Evolutionary conservation across 208 protist species (phyloP).

Genomic region (Porcisia hertigi): DNA sequence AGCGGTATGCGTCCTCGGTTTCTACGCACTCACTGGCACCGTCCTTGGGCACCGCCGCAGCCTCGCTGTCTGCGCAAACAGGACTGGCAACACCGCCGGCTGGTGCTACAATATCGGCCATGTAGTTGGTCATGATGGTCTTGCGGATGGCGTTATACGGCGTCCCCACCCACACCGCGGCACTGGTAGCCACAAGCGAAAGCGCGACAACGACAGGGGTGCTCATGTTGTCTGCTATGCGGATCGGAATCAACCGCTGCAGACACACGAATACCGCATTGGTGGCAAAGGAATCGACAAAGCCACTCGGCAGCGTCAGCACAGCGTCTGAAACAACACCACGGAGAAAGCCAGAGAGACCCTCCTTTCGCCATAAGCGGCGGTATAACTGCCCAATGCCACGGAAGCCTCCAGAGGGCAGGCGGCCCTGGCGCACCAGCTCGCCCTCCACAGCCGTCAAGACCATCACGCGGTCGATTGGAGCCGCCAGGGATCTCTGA

Average conservation of each 20-base stretch:
- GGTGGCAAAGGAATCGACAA: constrained; percentile 60
- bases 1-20: constrained; percentile 56
- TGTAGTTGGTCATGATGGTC: constrained; percentile 79
- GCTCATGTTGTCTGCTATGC: constrained; percentile 43
- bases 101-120: constrained; percentile 68
- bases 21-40: background rate
- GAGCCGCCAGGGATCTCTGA: constrained; percentile 61
- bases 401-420: constrained; percentile 61
- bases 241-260: constrained; percentile 44
- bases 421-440: constrained; percentile 68
- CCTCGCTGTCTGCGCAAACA: background rate
- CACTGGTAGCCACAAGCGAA: constrained; percentile 50
- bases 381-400: constrained; percentile 48
- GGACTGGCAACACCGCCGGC: background rate
- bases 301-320: constrained; percentile 50
- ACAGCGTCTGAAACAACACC: constrained; percentile 66
- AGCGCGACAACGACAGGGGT: constrained; percentile 42
- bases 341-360: constrained; percentile 55
- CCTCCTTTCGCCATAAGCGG: constrained; percentile 71
- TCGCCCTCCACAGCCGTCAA: constrained; percentile 79
- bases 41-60: background rate
- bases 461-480: constrained; percentile 65
- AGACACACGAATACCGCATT: constrained; percentile 48
- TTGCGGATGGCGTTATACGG: constrained; percentile 75
- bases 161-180: constrained; percentile 63